Conservation (phyloP, 2,329 filamentous ascomycete genomes). For the Penicillium capsulatum region DNA sequence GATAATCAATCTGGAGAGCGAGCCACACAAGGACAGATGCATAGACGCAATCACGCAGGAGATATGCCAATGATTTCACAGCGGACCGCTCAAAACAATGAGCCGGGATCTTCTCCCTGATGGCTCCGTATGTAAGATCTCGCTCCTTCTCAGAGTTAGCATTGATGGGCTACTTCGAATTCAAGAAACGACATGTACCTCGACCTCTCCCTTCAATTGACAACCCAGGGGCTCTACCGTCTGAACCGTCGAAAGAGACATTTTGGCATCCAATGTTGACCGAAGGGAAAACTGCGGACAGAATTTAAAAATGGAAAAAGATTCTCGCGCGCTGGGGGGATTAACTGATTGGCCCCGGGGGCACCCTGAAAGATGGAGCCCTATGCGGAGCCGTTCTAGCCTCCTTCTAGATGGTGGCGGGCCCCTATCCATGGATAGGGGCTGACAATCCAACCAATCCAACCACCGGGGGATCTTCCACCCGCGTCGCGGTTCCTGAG, state of each 20-base stretch:
- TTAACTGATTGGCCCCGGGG: conserved; percentile 15
- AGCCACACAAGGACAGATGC: conserved; percentile 12
- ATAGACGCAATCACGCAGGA: conserved; percentile 16
- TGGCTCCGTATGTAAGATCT: conserved; percentile 15
- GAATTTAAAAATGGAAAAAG: neutral
- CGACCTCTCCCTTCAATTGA: conserved; percentile 13
- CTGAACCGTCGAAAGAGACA: conserved; percentile 12
- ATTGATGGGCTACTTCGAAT: neutral
- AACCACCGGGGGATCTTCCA: neutral
- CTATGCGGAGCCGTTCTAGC: conserved; percentile 15
- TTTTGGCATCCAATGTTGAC: conserved; percentile 3
- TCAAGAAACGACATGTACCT: conserved; percentile 5
- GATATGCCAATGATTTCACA: conserved; percentile 14
- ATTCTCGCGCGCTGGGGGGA: conserved; percentile 5
- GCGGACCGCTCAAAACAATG: conserved; percentile 19
- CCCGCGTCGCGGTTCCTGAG: conserved; percentile 2
- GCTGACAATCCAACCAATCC: conserved; percentile 6
- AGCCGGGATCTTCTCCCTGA: conserved; percentile 16
- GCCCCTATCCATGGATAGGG: conserved; percentile 13
- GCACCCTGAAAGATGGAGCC: conserved; percentile 10
- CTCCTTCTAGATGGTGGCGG: conserved; percentile 14
- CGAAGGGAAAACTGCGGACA: neutral
- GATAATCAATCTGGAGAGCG: conserved; percentile 15
- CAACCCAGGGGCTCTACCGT: conserved; percentile 13
- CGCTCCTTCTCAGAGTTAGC: conserved; percentile 9